phyloP scores from a whole-genome alignment of 2,329 filamentous ascomycete genomes.

The Camillea tinctor region DNA sequence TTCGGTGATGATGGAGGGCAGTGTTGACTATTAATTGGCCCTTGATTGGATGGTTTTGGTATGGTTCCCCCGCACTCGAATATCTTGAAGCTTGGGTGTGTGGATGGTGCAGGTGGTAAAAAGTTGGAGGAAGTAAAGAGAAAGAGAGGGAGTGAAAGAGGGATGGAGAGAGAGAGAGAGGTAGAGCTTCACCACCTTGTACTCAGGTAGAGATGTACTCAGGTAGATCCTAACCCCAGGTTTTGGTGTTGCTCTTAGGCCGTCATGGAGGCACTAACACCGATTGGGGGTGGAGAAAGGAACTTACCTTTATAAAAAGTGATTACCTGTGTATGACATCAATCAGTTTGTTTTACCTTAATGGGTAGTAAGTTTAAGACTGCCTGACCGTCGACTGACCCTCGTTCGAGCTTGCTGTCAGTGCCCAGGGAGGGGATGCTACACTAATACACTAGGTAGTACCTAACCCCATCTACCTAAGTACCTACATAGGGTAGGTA shows the following conservation, averaged over 20 bases:
- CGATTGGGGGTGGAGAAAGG: background rate
- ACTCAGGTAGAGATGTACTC: no score
- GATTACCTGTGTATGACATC: slow-evolving; percentile 5
- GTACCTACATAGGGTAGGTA: no score
- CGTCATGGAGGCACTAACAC: background rate
- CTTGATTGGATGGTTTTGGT: background rate
- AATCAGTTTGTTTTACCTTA: background rate
- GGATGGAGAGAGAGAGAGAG: background rate
- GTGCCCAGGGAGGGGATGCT: no score
- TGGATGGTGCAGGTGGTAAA: background rate
- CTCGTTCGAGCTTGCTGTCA: no score
- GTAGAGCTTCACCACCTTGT: slow-evolving; percentile 1
- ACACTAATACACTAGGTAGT: no score
- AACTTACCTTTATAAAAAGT: background rate
- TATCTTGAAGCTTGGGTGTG: slow-evolving; percentile 6
- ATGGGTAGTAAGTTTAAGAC: no score
- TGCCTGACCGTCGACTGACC: no score
- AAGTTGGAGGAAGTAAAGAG: background rate
- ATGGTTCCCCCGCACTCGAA: slow-evolving; percentile 20
- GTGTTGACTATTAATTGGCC: slow-evolving; percentile 19
- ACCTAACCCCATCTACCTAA: no score
- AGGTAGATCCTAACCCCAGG: slow-evolving; percentile 18
- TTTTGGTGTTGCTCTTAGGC: slow-evolving; percentile 17
- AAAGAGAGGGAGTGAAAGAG: background rate
- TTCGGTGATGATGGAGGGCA: slow-evolving; percentile 14